These are phyloP conservation scores for Pterocarpus macrocarpus DNA, from an alignment of 306 rosid genomes.

Conservation along the genomic window DNA sequence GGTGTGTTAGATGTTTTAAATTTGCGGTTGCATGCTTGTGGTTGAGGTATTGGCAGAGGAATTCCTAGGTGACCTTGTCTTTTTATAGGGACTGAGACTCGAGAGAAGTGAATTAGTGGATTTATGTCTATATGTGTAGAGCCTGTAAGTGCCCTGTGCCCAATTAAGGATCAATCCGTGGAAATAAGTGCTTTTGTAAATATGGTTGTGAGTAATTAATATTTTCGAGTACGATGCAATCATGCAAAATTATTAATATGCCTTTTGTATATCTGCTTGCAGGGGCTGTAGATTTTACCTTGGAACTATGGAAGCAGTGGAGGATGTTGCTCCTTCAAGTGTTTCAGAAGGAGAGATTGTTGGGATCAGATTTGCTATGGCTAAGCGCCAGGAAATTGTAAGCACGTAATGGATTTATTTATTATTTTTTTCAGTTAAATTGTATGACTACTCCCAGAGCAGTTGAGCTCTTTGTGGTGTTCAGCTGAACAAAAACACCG, in stretches of 20 bases:
- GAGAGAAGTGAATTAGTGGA: not conserved
- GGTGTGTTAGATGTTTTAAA: conserved; percentile 7
- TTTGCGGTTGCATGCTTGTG: conserved; percentile 29
- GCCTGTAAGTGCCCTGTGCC: not conserved
- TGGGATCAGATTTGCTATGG: conserved; percentile 77
- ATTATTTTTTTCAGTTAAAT: conserved; percentile 5
- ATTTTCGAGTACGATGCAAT: not conserved
- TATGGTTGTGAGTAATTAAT: conserved; percentile 26
- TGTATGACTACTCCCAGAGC: not conserved
- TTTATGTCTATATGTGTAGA: not conserved
- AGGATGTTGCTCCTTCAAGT: conserved; percentile 59
- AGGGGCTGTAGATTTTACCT: conserved; percentile 44
- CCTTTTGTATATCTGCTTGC: conserved; percentile 35
- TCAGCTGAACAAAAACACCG: conserved; percentile 21
- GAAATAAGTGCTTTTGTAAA: not conserved
- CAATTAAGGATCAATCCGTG: not conserved
- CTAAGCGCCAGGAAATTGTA: conserved; percentile 80
- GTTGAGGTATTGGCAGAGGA: not conserved
- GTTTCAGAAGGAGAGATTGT: conserved; percentile 66
- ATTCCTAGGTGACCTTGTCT: not conserved
- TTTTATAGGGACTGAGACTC: conserved; percentile 6
- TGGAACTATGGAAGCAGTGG: conserved; percentile 35
- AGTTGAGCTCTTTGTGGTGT: conserved; percentile 33
- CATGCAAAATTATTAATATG: not conserved
- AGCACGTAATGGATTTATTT: conserved; percentile 48